These are phyloP conservation scores for Hansenula sp. DNA, from an alignment of 1,139 yeast species.

Conservation along the genomic window DNA sequence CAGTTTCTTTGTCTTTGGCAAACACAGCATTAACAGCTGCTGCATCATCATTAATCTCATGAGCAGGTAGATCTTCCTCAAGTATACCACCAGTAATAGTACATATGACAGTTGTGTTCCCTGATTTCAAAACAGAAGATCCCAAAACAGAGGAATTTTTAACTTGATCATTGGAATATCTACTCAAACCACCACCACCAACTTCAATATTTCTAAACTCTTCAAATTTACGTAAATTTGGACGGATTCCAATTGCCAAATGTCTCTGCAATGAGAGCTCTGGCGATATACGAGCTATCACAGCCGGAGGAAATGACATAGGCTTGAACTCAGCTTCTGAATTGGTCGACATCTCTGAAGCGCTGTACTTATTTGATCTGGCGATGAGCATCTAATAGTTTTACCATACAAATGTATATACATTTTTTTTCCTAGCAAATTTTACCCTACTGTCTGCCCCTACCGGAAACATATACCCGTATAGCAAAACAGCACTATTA, in stretches of 20 bases:
- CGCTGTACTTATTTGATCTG: too few species aligned
- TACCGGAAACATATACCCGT: too few species aligned
- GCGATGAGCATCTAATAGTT: too few species aligned
- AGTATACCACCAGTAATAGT: constrained; percentile 70
- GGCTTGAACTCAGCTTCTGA: constrained; percentile 14
- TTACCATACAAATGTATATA: too few species aligned
- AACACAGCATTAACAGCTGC: constrained; percentile 33
- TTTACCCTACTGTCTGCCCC: too few species aligned
- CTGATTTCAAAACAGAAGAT: constrained; percentile 67
- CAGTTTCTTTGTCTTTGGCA: constrained; percentile 25
- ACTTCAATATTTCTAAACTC: constrained; percentile 65
- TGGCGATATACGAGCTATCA: constrained; percentile 81
- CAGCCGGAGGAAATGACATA: constrained; percentile 64
- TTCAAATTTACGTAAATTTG: constrained; percentile 62
- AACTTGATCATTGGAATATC: constrained; percentile 23
- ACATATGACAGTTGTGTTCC: constrained; percentile 73
- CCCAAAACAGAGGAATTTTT: constrained; percentile 46
- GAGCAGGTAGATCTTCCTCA: constrained; percentile 40
- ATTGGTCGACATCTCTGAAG: background rate
- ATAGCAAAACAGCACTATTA: too few species aligned
- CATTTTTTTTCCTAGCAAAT: too few species aligned
- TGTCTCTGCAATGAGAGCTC: constrained; percentile 80
- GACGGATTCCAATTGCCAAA: constrained; percentile 65
- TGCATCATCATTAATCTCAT: constrained; percentile 33
- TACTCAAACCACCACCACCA: constrained; percentile 37